Evolutionary conservation across 306 rosid species (phyloP).

Genomic region (Corylus americana): DNA sequence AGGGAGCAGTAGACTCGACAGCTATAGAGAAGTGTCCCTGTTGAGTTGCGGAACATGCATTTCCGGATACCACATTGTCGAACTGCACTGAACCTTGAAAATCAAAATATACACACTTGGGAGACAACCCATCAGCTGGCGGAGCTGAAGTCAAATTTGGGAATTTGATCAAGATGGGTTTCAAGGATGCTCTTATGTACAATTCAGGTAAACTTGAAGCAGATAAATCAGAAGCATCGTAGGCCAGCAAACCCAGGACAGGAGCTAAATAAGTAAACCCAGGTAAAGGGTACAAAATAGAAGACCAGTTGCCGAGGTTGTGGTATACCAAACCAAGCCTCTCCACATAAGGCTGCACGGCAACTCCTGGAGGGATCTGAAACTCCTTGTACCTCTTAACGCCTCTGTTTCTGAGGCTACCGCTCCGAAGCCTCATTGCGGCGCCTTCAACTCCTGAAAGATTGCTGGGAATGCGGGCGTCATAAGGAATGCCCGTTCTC

Average conservation of each 20-base stretch:
- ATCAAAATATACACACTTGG: constrained; percentile 53
- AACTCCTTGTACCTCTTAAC: constrained; percentile 45
- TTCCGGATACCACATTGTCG: constrained; percentile 32
- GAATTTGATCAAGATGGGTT: constrained; percentile 45
- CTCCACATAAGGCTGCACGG: constrained; percentile 46
- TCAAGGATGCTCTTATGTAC: constrained; percentile 31
- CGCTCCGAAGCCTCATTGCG: constrained; percentile 50
- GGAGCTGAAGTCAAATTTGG: constrained; percentile 13
- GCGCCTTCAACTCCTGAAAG: constrained; percentile 43
- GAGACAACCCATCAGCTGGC: constrained; percentile 10
- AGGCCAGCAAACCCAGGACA: constrained; percentile 54
- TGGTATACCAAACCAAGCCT: constrained; percentile 56
- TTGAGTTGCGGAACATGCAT: constrained; percentile 39
- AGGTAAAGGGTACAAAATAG: constrained; percentile 46
- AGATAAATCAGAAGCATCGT: constrained; percentile 39
- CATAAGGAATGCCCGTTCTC: constrained; percentile 37
- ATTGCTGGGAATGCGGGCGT: constrained; percentile 33
- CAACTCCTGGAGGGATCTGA: constrained; percentile 53
- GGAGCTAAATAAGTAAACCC: constrained; percentile 55
- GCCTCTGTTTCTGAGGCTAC: constrained; percentile 44
- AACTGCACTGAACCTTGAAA: constrained; percentile 47
- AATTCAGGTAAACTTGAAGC: constrained; percentile 44
- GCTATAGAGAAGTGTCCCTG: constrained; percentile 61
- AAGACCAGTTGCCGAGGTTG: constrained; percentile 55
- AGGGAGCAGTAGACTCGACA: constrained; percentile 37